Percentiles rank a stretch among this genome's conserved stretches.
Evolutionary conservation across 495 filamentous ascomycete species (phyloP).

Genomic region (Amniculicola lignicola): DNA sequence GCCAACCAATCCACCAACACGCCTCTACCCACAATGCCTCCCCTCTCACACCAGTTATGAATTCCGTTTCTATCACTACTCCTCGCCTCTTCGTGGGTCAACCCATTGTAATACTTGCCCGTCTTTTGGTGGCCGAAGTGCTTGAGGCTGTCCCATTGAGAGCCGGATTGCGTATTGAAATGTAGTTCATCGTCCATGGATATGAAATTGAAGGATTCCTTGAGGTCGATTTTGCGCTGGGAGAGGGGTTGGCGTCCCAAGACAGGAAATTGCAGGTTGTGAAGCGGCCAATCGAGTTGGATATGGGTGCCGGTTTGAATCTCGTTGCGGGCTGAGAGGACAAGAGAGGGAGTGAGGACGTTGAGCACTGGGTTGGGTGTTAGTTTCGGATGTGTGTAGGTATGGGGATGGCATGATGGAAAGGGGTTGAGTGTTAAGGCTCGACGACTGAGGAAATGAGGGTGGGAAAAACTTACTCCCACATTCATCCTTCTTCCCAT

Average conservation of each 20-base stretch:
- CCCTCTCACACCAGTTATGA: conserved; percentile 40
- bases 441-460: neutral
- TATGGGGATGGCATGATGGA: no score
- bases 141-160: conserved; percentile 44
- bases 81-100: conserved; percentile 21
- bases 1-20: conserved; percentile 53
- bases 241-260: conserved; percentile 52
- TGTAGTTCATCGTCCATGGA: conserved; percentile 43
- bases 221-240: conserved; percentile 51
- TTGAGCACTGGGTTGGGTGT: conserved; percentile 42
- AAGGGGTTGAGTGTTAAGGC: no score
- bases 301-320: conserved; percentile 52
- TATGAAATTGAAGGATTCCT: conserved; percentile 36
- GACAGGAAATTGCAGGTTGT: conserved; percentile 37
- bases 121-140: conserved; percentile 48
- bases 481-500: conserved; percentile 56
- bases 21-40: conserved; percentile 55
- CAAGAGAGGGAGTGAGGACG: conserved; percentile 54
- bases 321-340: conserved; percentile 48
- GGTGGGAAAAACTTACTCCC: conserved; percentile 42
- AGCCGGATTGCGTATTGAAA: conserved; percentile 51
- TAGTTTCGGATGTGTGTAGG: no score
- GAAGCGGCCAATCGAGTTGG: conserved; percentile 48
- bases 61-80: conserved; percentile 23
- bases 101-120: conserved; percentile 55